These are phyloP conservation scores for Aspergillus panamensis DNA, from an alignment of 495 filamentous ascomycete species.

Conservation along the genomic window DNA sequence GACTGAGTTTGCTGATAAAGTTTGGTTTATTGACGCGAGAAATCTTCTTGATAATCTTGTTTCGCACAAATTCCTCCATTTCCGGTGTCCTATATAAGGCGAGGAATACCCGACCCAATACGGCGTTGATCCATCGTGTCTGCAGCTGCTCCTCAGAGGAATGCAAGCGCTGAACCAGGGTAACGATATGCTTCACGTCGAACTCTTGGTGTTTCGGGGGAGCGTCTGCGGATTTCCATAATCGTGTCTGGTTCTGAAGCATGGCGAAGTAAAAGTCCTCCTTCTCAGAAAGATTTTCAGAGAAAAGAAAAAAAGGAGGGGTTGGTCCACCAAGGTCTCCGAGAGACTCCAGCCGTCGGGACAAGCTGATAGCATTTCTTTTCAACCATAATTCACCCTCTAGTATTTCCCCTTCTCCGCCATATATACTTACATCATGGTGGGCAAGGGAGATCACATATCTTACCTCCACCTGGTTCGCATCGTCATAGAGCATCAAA, in stretches of 20 bases:
- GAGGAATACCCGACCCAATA: slow-evolving; percentile 83
- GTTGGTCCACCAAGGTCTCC: slow-evolving; percentile 56
- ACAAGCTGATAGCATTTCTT: slow-evolving; percentile 86
- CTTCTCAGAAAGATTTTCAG: slow-evolving; percentile 89
- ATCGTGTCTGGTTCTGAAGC: slow-evolving; percentile 75
- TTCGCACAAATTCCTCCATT: slow-evolving; percentile 70
- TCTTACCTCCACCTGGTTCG: slow-evolving; percentile 83
- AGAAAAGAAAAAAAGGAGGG: slow-evolving; percentile 90
- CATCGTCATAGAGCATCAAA: slow-evolving; percentile 94
- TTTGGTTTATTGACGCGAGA: slow-evolving; percentile 86
- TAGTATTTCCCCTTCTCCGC: slow-evolving; percentile 73
- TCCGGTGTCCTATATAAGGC: slow-evolving; percentile 80
- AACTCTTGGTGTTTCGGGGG: slow-evolving; percentile 75
- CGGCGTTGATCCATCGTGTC: slow-evolving; percentile 90
- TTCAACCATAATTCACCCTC: slow-evolving; percentile 96
- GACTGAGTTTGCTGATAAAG: slow-evolving; percentile 75
- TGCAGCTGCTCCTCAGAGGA: slow-evolving; percentile 89
- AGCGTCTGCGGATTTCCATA: slow-evolving; percentile 49
- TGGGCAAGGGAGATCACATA: slow-evolving; percentile 91
- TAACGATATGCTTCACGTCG: slow-evolving; percentile 78
- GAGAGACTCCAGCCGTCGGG: slow-evolving; percentile 60
- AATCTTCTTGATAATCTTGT: slow-evolving; percentile 95
- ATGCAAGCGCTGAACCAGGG: slow-evolving; percentile 82
- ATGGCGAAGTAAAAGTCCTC: slow-evolving; percentile 97
- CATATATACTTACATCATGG: slow-evolving; percentile 81